Conservation (phyloP, 345 rosid species). For the Punica granatum region DNA sequence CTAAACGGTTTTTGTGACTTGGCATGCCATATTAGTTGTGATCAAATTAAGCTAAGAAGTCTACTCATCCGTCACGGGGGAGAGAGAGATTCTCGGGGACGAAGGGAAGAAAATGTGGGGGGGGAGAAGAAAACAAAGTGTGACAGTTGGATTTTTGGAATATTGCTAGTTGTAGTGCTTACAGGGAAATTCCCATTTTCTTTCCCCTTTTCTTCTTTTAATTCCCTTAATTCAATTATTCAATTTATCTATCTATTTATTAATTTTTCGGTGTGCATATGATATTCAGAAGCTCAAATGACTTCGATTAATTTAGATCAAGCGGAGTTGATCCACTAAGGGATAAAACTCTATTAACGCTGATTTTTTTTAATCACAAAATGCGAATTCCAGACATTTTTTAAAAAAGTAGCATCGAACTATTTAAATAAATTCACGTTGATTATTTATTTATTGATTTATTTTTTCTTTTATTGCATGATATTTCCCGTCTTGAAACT, state of each 20-base stretch:
- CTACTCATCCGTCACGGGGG: background rate
- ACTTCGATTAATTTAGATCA: too few species aligned
- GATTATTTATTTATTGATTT: background rate
- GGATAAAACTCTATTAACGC: too few species aligned
- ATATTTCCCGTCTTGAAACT: background rate
- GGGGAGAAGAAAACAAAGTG: conserved; percentile 12
- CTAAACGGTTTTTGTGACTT: too few species aligned
- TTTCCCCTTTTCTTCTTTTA: background rate
- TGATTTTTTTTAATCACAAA: too few species aligned
- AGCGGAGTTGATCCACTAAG: too few species aligned
- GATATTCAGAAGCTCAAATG: too few species aligned
- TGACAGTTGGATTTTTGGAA: conserved; percentile 48
- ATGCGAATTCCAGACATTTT: too few species aligned
- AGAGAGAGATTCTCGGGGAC: conserved; percentile 39
- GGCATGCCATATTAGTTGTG: too few species aligned
- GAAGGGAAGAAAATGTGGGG: background rate
- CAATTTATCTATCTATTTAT: too few species aligned
- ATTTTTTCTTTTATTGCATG: background rate
- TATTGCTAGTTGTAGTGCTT: conserved; percentile 25
- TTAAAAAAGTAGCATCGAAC: too few species aligned
- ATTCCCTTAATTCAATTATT: background rate
- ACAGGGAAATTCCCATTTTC: background rate
- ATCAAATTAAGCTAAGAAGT: background rate
- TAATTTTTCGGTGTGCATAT: too few species aligned
- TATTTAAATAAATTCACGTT: too few species aligned